Base-by-base conservation (phyloP, 2,329 filamentous ascomycete genomes). In the Ceratocystis albifundus region DNA sequence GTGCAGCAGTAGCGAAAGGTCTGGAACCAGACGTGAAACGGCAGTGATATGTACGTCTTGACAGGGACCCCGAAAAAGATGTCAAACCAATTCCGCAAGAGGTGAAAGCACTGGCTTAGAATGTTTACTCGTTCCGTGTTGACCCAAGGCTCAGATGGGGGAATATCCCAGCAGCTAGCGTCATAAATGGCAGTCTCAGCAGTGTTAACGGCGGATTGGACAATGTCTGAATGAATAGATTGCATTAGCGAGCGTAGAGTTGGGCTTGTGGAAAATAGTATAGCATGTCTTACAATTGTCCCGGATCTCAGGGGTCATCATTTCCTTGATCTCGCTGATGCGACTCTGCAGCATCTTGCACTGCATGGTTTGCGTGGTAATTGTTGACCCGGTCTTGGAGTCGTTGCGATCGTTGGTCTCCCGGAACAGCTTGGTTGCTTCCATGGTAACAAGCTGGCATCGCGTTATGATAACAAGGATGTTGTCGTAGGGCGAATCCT, bases 11-110 rank as follows among this genome's bases (percentile, higher is more conserved):
- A 64, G 41, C 67, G 67, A 48, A 66, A 68, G 41, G 64, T 50
- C 22, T 68, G 64, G 46, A 65, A 68, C 67, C 67, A 68, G 17
- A 68, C 28, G 28, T 61, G 65, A 25, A 68, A 68, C 1, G 67
- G 67, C 20, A 68, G 64, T 8, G 22, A 30, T 1, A 62, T 46
- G 61, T 68, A 68, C 12, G 62, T 10, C 22, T 64, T 61, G 4
- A 66, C 48, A 7, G 67, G 67, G 5, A 68, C 44, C 20, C 55
- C 20, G 50, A 66, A 64, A 46, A 68, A 68, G 4, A 45, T 20
- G 7, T 53, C 46, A 53, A 66, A 57, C 67, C 67, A 68, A 20
- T 44, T 62, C 30, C 50, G 48, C 4, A 66, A 28, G 28, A 64
- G 57, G n/a, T 41, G 20, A 36, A 68, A 68, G 48, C 66, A 68